Evolutionary conservation across 2,329 filamentous ascomycete genomes (phyloP).

Genomic region (Arthrinium phaeospermum): DNA sequence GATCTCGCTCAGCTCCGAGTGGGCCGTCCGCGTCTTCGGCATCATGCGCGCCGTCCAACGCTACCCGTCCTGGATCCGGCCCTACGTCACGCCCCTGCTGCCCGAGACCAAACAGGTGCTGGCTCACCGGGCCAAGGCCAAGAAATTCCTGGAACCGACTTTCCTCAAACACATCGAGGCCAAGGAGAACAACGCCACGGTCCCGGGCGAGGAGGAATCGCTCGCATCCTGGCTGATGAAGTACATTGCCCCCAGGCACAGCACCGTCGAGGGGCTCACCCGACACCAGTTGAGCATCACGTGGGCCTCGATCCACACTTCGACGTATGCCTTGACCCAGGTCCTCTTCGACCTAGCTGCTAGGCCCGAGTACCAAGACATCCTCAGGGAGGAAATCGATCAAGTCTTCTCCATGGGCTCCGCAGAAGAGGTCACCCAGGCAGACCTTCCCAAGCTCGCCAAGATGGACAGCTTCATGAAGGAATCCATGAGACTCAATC

Average conservation of each 20-base stretch:
- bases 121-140: not conserved
- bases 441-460: not conserved
- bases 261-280: not conserved
- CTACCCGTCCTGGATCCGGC: not conserved
- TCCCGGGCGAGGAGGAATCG: not conserved
- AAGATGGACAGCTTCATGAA: conserved; percentile 19
- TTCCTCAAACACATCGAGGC: not conserved
- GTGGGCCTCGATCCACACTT: conserved; percentile 3
- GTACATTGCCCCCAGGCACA: conserved; percentile 10
- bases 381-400: not conserved
- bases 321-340: conserved; percentile 4
- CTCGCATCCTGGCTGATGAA: not conserved
- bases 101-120: not conserved
- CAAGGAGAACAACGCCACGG: not conserved
- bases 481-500: conserved; percentile 4
- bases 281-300: conserved; percentile 5
- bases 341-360: not conserved
- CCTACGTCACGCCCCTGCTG: not conserved
- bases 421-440: not conserved
- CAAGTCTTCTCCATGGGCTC: not conserved
- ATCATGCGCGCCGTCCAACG: not conserved
- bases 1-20: conserved; percentile 9
- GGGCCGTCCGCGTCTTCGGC: not conserved
- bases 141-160: not conserved
- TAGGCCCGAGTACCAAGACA: not conserved